A percentile compares a stretch with the other conserved stretches of the same genome.
Conservation (phyloP, 306 rosid species). For the Fagus sylvatica region DNA sequence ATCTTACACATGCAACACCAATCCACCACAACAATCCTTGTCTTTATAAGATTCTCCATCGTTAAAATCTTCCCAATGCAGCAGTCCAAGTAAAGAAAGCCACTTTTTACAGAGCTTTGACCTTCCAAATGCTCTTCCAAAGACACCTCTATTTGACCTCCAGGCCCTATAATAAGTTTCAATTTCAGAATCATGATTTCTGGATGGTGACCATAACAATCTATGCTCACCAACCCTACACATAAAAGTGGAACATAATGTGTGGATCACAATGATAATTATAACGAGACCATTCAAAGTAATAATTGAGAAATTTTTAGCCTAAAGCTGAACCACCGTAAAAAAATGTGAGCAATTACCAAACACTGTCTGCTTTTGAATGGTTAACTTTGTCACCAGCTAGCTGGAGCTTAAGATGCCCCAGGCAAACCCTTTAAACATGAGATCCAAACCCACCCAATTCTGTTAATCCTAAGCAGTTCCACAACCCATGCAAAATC, state of each 20-base stretch:
- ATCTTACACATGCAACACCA: not conserved
- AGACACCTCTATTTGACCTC: not conserved
- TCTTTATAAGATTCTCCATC: not conserved
- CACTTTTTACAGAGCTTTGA: not conserved
- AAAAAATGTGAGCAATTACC: not conserved
- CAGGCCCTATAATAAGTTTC: not conserved
- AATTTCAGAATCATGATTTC: not conserved
- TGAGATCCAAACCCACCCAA: not conserved
- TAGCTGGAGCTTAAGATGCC: not conserved
- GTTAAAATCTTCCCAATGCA: not conserved
- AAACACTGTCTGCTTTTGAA: not conserved
- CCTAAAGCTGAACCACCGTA: not conserved
- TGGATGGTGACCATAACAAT: not conserved
- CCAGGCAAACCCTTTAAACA: not conserved
- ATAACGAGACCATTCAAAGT: not conserved
- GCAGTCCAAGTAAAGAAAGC: not conserved
- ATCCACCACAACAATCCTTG: not conserved
- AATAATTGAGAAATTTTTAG: not conserved
- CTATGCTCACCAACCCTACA: not conserved
- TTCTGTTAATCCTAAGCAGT: not conserved
- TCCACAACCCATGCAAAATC: not conserved
- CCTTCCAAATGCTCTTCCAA: conserved; percentile 2
- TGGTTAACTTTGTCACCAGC: not conserved
- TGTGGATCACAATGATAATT: not conserved
- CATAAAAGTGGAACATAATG: not conserved